These are phyloP conservation scores for Rusavskia elegans DNA, from an alignment of 495 filamentous ascomycete species.

Conservation along the genomic window DNA sequence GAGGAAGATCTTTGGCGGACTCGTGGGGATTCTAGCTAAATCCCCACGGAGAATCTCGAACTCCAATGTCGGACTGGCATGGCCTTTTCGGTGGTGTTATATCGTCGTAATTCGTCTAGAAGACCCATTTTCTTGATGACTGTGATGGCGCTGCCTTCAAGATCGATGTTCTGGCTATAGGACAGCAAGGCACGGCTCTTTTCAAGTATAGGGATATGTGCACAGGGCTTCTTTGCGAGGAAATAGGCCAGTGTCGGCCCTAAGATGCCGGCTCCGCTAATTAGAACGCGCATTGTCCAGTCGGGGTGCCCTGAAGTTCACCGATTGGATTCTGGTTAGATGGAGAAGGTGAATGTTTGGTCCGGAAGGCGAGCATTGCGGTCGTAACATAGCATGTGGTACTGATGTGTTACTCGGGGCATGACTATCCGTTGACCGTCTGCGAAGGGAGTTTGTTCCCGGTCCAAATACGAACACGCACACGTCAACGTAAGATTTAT, in stretches of 20 bases:
- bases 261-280: constrained; percentile 26
- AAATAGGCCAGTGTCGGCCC: constrained; percentile 34
- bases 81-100: constrained; percentile 23
- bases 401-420: too few relatives aligned
- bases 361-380: too few relatives aligned
- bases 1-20: constrained; percentile 22
- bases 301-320: too few relatives aligned
- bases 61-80: constrained; percentile 32
- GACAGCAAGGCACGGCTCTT: constrained; percentile 26
- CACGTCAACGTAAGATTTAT: too few relatives aligned
- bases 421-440: too few relatives aligned
- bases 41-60: constrained; percentile 42
- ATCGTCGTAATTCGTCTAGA: constrained; percentile 25
- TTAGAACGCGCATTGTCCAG: constrained; percentile 7
- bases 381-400: too few relatives aligned
- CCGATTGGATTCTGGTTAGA: too few relatives aligned
- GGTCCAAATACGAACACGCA: too few relatives aligned
- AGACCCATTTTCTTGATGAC: constrained; percentile 37
- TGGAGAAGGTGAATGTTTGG: too few relatives aligned
- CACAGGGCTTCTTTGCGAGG: constrained; percentile 28
- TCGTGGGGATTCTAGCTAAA: constrained; percentile 30
- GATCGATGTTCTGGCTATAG: constrained; percentile 36
- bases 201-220: constrained; percentile 36
- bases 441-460: too few relatives aligned
- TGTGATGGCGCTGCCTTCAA: constrained; percentile 29